Evolutionary conservation across 208 protist species (phyloP).

Genomic region (Blastocrithidia nonstop): DNA sequence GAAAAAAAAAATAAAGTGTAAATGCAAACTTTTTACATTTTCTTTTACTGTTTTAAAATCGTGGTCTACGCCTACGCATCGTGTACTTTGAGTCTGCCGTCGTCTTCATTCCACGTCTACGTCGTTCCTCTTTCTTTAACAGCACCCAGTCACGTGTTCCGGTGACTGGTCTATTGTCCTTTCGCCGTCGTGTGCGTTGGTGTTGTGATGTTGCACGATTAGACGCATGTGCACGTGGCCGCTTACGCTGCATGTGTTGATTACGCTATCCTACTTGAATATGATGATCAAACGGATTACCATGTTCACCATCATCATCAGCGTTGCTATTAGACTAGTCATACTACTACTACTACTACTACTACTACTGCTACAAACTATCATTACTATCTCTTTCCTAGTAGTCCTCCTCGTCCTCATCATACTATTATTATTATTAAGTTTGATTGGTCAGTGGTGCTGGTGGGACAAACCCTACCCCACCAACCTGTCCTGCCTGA

Average conservation of each 20-base stretch:
- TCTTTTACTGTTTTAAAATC: conserved; percentile 44
- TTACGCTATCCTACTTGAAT: conserved; percentile 26
- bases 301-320: too few species aligned
- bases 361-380: too few species aligned
- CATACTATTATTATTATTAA: conserved; percentile 10
- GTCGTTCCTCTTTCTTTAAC: conserved; percentile 92
- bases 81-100: conserved; percentile 92
- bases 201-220: too few species aligned
- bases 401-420: conserved; percentile 17
- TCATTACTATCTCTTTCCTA: conserved; percentile 2
- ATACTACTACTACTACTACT: too few species aligned
- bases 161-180: conserved; percentile 51
- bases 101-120: conserved; percentile 83
- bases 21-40: background rate
- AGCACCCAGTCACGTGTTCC: conserved; percentile 90
- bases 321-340: too few species aligned
- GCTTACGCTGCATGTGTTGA: conserved; percentile 21
- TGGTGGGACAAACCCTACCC: conserved; percentile 37
- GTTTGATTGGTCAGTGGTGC: too few species aligned
- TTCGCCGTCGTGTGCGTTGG: conserved; percentile 44
- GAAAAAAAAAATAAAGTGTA: conserved; percentile 3
- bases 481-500: conserved; percentile 71
- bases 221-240: conserved; percentile 13
- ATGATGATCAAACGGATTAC: too few species aligned
- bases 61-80: conserved; percentile 76